phyloP scores from a whole-genome alignment of 306 rosid species.

The Gynostemma pentaphyllum region DNA sequence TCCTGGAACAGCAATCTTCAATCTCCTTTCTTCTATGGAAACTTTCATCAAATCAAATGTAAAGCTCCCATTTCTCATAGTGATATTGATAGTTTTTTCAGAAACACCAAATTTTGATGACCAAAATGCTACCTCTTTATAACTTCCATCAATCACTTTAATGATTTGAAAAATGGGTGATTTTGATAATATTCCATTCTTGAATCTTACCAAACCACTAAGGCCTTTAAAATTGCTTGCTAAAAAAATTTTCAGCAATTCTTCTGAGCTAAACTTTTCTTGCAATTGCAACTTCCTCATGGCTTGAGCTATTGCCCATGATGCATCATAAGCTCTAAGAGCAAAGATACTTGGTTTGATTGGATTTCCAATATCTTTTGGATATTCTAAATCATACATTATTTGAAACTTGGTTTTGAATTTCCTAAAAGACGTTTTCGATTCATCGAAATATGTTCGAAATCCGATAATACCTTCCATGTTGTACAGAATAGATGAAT shows the following conservation, averaged over 20 bases:
- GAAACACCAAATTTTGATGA: slow-evolving; percentile 30
- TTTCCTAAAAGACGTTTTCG: slow-evolving; percentile 8
- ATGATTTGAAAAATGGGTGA: slow-evolving; percentile 28
- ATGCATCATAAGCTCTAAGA: slow-evolving; percentile 40
- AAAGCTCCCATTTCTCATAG: too few species aligned
- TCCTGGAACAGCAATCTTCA: slow-evolving; percentile 38
- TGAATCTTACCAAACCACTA: slow-evolving; percentile 31
- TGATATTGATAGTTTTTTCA: too few species aligned
- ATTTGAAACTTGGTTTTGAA: slow-evolving; percentile 34
- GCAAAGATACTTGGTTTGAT: slow-evolving; percentile 39
- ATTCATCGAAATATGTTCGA: slow-evolving; percentile 24
- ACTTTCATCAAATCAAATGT: too few species aligned
- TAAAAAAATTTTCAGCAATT: slow-evolving; percentile 13
- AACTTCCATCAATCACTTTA: slow-evolving; percentile 39
- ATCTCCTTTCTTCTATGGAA: slow-evolving; percentile 5
- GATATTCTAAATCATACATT: slow-evolving; percentile 26
- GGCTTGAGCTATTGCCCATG: slow-evolving; percentile 19
- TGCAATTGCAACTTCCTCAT: slow-evolving; percentile 10
- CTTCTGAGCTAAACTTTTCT: slow-evolving; percentile 11
- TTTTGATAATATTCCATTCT: slow-evolving; percentile 13
- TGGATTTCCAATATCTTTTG: slow-evolving; percentile 43
- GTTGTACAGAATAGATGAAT: too few species aligned
- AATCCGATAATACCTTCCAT: slow-evolving; percentile 63
- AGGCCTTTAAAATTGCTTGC: slow-evolving; percentile 24
- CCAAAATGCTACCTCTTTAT: slow-evolving; percentile 46